Evolutionary conservation across 208 protist species (phyloP).

Genomic region (Lotmaria passim): DNA sequence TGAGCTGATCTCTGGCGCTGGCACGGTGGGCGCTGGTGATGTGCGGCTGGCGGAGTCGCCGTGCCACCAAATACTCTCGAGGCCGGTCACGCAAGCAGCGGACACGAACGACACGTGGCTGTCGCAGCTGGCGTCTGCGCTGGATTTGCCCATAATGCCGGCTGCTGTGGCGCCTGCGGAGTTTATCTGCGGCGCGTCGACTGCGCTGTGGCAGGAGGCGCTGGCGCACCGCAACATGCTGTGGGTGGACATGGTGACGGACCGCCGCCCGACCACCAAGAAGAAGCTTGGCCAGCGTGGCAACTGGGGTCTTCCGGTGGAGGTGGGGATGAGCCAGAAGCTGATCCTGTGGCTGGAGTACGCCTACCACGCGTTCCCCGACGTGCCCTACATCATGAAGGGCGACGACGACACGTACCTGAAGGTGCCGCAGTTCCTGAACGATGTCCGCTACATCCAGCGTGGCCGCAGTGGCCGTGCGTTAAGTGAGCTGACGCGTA

Average conservation of each 20-base stretch:
- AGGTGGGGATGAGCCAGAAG: conserved; percentile 59
- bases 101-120: not conserved
- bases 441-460: conserved; percentile 24
- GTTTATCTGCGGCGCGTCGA: conserved; percentile 13
- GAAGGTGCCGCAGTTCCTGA: conserved; percentile 57
- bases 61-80: no score
- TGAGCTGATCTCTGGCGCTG: no score
- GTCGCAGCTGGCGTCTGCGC: not conserved
- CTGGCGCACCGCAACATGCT: conserved; percentile 37
- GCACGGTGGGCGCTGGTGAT: no score
- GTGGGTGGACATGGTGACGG: conserved; percentile 32
- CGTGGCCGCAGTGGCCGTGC: not conserved
- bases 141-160: not conserved
- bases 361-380: conserved; percentile 41
- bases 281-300: conserved; percentile 28
- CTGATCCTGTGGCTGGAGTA: conserved; percentile 48
- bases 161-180: conserved; percentile 3
- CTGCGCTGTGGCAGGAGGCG: conserved; percentile 41
- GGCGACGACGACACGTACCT: conserved; percentile 64
- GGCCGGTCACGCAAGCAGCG: no score
- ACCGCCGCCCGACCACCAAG: conserved; percentile 14
- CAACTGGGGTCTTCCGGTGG: conserved; percentile 42
- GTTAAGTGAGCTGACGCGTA: not conserved
- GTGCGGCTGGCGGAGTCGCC: no score
- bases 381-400: conserved; percentile 48